Evolutionary conservation across 164 flowering plant genomes (phyloP).

Genomic region (Chimonanthus salicifolius): DNA sequence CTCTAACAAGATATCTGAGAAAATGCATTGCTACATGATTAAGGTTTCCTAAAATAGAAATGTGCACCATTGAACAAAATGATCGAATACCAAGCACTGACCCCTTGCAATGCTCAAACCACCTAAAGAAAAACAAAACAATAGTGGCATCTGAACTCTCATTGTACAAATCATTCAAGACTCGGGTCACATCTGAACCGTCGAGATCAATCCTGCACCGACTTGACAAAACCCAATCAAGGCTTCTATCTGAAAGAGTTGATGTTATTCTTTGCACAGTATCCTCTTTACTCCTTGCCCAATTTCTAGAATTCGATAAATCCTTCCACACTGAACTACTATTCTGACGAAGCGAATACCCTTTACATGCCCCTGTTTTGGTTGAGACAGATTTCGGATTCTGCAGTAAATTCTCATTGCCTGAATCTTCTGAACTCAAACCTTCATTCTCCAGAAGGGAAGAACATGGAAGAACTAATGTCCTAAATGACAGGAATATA

Average conservation of each 20-base stretch:
- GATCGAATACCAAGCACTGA: constrained; percentile 20
- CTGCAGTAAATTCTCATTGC: neutral
- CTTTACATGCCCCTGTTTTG: neutral
- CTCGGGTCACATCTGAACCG: constrained; percentile 18
- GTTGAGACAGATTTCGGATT: neutral
- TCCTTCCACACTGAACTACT: neutral
- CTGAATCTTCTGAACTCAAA: neutral
- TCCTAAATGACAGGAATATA: constrained; percentile 5
- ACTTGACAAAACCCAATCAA: constrained; percentile 18
- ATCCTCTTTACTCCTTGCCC: constrained; percentile 1
- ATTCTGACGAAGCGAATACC: neutral
- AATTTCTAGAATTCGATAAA: neutral
- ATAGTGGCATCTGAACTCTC: constrained; percentile 34
- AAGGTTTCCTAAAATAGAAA: constrained; percentile 40
- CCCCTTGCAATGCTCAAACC: constrained; percentile 28
- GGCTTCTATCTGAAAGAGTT: constrained; percentile 26
- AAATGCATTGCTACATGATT: constrained; percentile 36
- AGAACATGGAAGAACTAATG: constrained; percentile 4
- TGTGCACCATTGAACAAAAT: constrained; percentile 37
- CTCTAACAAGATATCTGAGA: constrained; percentile 19
- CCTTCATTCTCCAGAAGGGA: constrained; percentile 6
- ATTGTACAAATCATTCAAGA: constrained; percentile 32
- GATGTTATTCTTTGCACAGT: constrained; percentile 15
- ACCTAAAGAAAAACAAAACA: constrained; percentile 34
- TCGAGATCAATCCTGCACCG: constrained; percentile 13